Conservation (phyloP, 495 filamentous ascomycete species). For the Penicillium paradoxum region DNA sequence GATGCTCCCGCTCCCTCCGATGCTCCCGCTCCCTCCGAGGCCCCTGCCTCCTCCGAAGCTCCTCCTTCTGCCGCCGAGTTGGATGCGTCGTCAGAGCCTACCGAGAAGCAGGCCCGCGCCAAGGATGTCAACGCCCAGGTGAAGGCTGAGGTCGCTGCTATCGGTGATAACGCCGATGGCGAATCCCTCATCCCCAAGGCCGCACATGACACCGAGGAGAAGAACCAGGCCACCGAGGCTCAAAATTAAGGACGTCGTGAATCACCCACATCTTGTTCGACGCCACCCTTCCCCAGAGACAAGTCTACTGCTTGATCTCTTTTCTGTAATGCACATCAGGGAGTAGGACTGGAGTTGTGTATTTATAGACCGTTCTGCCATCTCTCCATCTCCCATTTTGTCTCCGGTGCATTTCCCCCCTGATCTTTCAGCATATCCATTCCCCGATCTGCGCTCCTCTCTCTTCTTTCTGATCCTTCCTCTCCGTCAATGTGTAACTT, state of each 20-base stretch:
- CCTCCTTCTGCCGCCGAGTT: slow-evolving; percentile 11
- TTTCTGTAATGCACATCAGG: slow-evolving; percentile 12
- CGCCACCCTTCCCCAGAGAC: slow-evolving; percentile 3
- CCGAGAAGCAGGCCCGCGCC: slow-evolving; percentile 25
- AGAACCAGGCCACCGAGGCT: slow-evolving; percentile 23
- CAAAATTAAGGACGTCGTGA: slow-evolving; percentile 21
- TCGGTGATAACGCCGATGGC: slow-evolving; percentile 32
- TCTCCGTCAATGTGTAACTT: slow-evolving; percentile 26
- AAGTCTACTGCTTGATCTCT: slow-evolving; percentile 6
- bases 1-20: slow-evolving; percentile 13
- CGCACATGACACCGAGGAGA: slow-evolving; percentile 40
- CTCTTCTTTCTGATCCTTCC: slow-evolving; percentile 10
- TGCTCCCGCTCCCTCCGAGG: slow-evolving; percentile 9
- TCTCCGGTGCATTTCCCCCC: slow-evolving; percentile 16
- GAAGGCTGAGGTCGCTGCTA: slow-evolving; percentile 17
- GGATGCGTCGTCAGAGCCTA: slow-evolving; percentile 17
- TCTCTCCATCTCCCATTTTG: slow-evolving; percentile 17
- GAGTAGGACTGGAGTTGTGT: slow-evolving; percentile 24
- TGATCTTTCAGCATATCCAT: slow-evolving; percentile 28
- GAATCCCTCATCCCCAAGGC: slow-evolving; percentile 49
- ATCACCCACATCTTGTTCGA: slow-evolving; percentile 7
- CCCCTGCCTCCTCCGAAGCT: slow-evolving; percentile 11
- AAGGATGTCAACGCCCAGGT: slow-evolving; percentile 23
- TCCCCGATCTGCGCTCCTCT: slow-evolving; percentile 23
- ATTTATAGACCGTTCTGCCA: slow-evolving; percentile 23